Evolutionary conservation across 2,329 filamentous ascomycete species (phyloP).

Genomic region (Fusarium annulatum): DNA sequence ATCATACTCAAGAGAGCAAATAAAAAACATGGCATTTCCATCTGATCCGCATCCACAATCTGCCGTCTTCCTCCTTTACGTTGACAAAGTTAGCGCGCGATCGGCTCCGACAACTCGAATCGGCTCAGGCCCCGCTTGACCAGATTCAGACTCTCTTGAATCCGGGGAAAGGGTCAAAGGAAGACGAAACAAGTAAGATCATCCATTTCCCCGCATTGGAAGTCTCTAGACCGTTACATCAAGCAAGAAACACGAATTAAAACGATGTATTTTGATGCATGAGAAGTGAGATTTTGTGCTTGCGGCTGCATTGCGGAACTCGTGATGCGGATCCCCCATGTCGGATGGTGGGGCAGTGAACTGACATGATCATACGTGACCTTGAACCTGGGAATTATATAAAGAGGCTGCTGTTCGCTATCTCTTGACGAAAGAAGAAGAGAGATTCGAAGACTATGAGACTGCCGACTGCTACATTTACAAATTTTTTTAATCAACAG

Average conservation of each 20-base stretch:
- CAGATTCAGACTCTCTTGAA: not conserved
- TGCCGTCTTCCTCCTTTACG: not conserved
- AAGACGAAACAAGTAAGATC: constrained; percentile 13
- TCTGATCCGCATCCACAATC: not conserved
- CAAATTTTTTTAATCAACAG: not conserved
- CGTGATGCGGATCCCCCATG: not conserved
- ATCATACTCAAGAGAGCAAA: not conserved
- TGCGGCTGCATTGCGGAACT: constrained; percentile 15
- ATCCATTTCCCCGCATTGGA: constrained; percentile 17
- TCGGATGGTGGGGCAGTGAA: constrained; percentile 24
- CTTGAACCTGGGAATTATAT: constrained; percentile 15
- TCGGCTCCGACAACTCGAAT: constrained; percentile 12
- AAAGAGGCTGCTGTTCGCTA: constrained; percentile 2
- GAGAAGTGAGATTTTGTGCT: not conserved
- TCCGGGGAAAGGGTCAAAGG: constrained; percentile 16
- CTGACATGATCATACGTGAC: constrained; percentile 31
- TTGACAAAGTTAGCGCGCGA: not conserved
- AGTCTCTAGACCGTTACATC: not conserved
- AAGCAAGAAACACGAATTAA: not conserved
- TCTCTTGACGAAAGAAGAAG: not conserved
- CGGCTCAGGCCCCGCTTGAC: constrained; percentile 23
- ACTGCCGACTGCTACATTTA: not conserved
- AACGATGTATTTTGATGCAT: not conserved
- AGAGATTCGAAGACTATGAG: not conserved
- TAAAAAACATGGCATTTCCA: not conserved